Base-by-base conservation (phyloP, 2,329 filamentous ascomycete species). In the Pseudopithomyces maydicus region DNA sequence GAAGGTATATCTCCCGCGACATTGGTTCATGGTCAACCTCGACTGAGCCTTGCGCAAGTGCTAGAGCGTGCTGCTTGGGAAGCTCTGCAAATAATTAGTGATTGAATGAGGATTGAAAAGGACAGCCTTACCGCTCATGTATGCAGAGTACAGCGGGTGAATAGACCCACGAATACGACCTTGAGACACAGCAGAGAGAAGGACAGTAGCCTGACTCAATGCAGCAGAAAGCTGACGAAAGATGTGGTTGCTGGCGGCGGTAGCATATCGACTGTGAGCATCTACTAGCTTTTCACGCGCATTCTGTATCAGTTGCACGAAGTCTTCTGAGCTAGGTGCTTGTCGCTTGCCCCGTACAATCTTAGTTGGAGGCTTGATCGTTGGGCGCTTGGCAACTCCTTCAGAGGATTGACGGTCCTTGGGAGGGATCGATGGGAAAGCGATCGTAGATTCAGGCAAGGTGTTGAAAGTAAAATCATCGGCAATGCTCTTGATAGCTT, bases 391-490 rank as follows among this genome's bases (percentile, higher is more conserved):
- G 2, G 53, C 17, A 26, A 47, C 23, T 2, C 56, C 64, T 38
- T 74, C 70, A 2, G 70, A 73, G 12, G 62, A 55, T 46, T 63
- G 70, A 15, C 64, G 58, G 3, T 74, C 70, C 3, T 66, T 66
- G 20, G 62, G 54, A 19, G 67, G 67, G 20, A 94, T 81, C 0
- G 91, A 88, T 1, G 93, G 92, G 57, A 94, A 89, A 0, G 92
- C 96, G 23, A 97, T 88, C 0, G 92, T 97, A 0, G 95, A 97
- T 68, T 99, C 95, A 44, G 94, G 91, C 15, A 98, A 84, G 10
- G 94, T 90, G 17, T 91, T 96, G 74, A 94, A 96, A 3, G 95
- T 89, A 2, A 93, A 88, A 74, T 97, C 91, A 4, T 85, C 84
- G 12, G 88, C 84, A 80, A 97, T 90, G 67, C 89, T 84, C 45